These are phyloP conservation scores for Bipolaris victoriae DNA, from an alignment of 2,329 filamentous ascomycete species.

Conservation along the genomic window DNA sequence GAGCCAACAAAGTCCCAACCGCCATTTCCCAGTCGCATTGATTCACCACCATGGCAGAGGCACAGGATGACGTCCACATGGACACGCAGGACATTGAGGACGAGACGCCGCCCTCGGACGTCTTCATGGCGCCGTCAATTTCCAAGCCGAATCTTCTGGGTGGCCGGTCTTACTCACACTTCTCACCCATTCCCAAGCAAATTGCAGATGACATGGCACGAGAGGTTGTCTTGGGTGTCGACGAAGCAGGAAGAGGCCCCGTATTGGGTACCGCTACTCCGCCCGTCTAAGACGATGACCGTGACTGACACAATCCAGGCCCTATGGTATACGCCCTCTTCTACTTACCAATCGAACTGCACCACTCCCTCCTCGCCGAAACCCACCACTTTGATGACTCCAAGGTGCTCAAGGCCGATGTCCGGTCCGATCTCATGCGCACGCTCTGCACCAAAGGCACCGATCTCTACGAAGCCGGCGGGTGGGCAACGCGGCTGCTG, in stretches of 20 bases:
- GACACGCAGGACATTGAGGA: slow-evolving; percentile 44
- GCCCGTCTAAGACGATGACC: slow-evolving; percentile 38
- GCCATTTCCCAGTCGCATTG: neutral
- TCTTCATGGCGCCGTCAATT: slow-evolving; percentile 58
- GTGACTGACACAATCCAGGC: slow-evolving; percentile 53
- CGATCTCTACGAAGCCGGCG: slow-evolving; percentile 68
- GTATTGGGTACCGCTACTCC: slow-evolving; percentile 70
- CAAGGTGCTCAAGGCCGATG: slow-evolving; percentile 83
- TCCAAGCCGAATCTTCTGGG: slow-evolving; percentile 46
- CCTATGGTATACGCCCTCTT: slow-evolving; percentile 74
- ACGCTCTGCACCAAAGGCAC: slow-evolving; percentile 71
- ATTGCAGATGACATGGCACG: slow-evolving; percentile 54
- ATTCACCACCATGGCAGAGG: slow-evolving; percentile 33
- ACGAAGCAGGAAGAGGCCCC: slow-evolving; percentile 91
- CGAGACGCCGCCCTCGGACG: slow-evolving; percentile 44
- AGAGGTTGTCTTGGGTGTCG: slow-evolving; percentile 82
- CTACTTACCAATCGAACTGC: slow-evolving; percentile 69
- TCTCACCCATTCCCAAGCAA: slow-evolving; percentile 52
- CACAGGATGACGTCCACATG: slow-evolving; percentile 40
- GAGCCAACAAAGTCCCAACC: neutral
- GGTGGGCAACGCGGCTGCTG: slow-evolving; percentile 82
- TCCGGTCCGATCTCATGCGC: slow-evolving; percentile 75
- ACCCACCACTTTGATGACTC: slow-evolving; percentile 93
- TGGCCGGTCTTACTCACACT: slow-evolving; percentile 57
- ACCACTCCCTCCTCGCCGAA: slow-evolving; percentile 75